These are phyloP conservation scores for Helichrysum umbraculigerum DNA, from an alignment of 129 eudicot species.

Conservation along the genomic window DNA sequence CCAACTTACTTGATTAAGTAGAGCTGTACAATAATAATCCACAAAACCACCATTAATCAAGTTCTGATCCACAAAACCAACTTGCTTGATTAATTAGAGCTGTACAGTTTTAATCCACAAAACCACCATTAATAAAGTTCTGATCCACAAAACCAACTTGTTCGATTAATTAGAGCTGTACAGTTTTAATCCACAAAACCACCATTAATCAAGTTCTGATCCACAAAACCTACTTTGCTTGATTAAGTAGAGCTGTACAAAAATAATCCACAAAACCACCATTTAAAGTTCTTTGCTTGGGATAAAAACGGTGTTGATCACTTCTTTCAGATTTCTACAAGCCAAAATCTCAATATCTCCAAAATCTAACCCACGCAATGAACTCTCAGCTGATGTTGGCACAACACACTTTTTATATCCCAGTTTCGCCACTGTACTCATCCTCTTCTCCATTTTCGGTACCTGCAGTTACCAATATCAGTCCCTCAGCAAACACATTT, in stretches of 20 bases:
- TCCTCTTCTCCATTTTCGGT: slow-evolving; percentile 84
- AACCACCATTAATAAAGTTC: too few relatives aligned
- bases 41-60: too few relatives aligned
- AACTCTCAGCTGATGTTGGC: slow-evolving; percentile 52
- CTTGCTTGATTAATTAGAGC: too few relatives aligned
- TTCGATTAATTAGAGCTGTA: too few relatives aligned
- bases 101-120: too few relatives aligned
- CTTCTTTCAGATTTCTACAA: slow-evolving; percentile 75
- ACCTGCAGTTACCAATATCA: slow-evolving; percentile 40
- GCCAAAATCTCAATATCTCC: slow-evolving; percentile 63
- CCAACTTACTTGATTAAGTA: too few relatives aligned
- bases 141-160: too few relatives aligned
- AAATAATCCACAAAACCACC: slow-evolving; percentile 19
- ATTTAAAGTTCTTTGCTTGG: slow-evolving; percentile 12
- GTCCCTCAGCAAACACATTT: neutral
- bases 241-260: slow-evolving; percentile 16
- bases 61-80: too few relatives aligned
- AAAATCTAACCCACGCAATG: slow-evolving; percentile 37
- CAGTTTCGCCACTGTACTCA: slow-evolving; percentile 68
- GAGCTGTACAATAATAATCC: too few relatives aligned
- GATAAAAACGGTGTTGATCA: slow-evolving; percentile 66
- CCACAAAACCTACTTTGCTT: neutral
- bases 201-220: too few relatives aligned
- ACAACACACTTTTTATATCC: slow-evolving; percentile 78
- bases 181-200: too few relatives aligned